These are phyloP conservation scores for Entoloma clypeatum DNA, from an alignment of 1,284 basidiomycete species.

Conservation along the genomic window DNA sequence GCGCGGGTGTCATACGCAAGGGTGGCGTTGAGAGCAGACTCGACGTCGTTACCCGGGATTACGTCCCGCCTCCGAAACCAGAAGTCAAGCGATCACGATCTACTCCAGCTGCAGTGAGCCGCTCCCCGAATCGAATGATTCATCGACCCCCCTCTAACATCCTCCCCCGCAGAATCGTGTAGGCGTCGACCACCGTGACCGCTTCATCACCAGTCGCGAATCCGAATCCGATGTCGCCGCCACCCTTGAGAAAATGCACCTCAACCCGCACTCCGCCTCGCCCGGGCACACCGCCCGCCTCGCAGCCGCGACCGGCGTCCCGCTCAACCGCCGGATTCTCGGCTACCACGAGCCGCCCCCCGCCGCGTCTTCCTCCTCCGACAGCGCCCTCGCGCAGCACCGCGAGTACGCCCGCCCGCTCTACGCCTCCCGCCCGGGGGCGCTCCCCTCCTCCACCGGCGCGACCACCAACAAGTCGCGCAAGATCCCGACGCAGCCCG, in stretches of 20 bases:
- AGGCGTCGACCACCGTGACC: conserved; percentile 51
- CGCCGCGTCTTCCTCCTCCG: conserved; percentile 59
- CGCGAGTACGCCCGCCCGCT: conserved; percentile 71
- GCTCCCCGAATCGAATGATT: conserved; percentile 10
- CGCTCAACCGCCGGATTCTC: conserved; percentile 69
- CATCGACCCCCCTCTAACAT: conserved; percentile 2
- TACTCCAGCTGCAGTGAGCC: conserved; percentile 53
- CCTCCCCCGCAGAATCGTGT: conserved; percentile 13
- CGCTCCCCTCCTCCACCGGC: conserved; percentile 58
- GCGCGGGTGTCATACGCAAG: conserved; percentile 62
- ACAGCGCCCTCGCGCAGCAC: conserved; percentile 66
- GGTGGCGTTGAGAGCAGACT: conserved; percentile 73
- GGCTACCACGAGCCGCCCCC: conserved; percentile 78
- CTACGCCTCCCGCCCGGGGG: conserved; percentile 60
- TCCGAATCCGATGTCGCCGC: conserved; percentile 42
- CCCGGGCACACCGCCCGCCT: conserved; percentile 75
- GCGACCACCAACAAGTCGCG: conserved; percentile 64
- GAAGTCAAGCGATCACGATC: conserved; percentile 71
- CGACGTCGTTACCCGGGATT: conserved; percentile 59
- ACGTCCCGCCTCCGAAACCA: conserved; percentile 44
- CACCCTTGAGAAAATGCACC: conserved; percentile 59
- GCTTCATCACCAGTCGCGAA: conserved; percentile 71
- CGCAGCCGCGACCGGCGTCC: conserved; percentile 68
- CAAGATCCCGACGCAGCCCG: conserved; percentile 80
- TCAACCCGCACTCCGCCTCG: conserved; percentile 58